Evolutionary conservation across 2,329 filamentous ascomycete species (phyloP), one percentile per base, ranked within the genome.

Genomic region (Colletotrichum sublineola): DNA sequence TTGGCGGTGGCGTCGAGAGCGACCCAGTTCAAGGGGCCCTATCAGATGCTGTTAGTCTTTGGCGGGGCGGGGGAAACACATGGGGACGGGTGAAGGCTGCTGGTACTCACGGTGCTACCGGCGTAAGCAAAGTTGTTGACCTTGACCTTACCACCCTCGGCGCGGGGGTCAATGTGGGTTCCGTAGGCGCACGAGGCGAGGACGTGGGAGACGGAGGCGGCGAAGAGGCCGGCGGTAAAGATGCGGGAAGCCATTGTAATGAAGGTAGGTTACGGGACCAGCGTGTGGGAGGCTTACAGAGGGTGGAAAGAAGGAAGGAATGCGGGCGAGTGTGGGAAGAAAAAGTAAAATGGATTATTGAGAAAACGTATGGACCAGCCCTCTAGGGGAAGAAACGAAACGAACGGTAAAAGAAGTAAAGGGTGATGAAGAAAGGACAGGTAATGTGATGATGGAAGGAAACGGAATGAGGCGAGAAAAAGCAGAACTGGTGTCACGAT

Each of bases 21-120:
- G 40, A 84, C 82, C 86, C 85, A 87, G 76, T 84, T 85, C 70
- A 86, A 77, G 9, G 86, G 85, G 20, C 85, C 85, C 74, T 74
- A 58, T 18, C 46, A 46, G 29, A n/a, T 7, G n/a, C n/a, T 61
- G 61, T 73, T 46, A 73, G 70, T 57, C 15, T 9, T 20, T 40
- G n/a, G 24, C 24, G 24, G 29, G 9, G 36, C 9, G 48, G 42
- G 18, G 38, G 5, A 4, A 5, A 24, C 14, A n/a, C 29, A 12
- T 12, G 14, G 46, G 29, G 6, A 31, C 7, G 15, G 9, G 24
- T 6, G 40, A 40, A n/a, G 18, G 18, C 20, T 44, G 24, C 46
- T 56, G 33, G 20, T 33, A 74, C 78, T 67, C 77, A 84, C 82
- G 68, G 76, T 81, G 6, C 75, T 36, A 18, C 81, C 83, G 15